Evolutionary conservation across 2,329 filamentous ascomycete species (phyloP).

Genomic region (Monosporascus sp.): DNA sequence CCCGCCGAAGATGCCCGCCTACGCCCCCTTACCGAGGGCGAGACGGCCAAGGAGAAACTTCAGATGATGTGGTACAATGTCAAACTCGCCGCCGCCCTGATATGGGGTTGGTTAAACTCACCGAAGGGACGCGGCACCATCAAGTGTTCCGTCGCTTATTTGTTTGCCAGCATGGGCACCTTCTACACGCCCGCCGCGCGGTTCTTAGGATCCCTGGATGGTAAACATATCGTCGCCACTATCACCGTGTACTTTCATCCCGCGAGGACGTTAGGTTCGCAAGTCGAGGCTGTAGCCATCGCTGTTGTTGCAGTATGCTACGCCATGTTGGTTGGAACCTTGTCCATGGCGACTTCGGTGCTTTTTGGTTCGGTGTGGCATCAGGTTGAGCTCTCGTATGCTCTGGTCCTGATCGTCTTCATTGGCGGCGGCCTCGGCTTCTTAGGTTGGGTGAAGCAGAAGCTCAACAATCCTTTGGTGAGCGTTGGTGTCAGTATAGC

Average conservation of each 20-base stretch:
- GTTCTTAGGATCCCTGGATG: constrained; percentile 77
- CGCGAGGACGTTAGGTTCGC: constrained; percentile 77
- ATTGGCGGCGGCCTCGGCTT: constrained; percentile 83
- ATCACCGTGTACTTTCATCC: constrained; percentile 95
- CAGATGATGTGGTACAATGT: constrained; percentile 32
- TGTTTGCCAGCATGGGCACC: constrained; percentile 80
- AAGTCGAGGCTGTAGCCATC: constrained; percentile 78
- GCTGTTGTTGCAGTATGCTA: constrained; percentile 76
- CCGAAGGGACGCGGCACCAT: constrained; percentile 74
- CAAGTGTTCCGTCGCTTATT: constrained; percentile 87
- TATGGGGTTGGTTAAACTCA: constrained; percentile 61
- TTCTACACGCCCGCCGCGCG: constrained; percentile 69
- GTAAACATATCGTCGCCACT: constrained; percentile 90
- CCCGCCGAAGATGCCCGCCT: constrained; percentile 27
- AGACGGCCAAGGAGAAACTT: constrained; percentile 31
- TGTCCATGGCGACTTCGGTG: constrained; percentile 85
- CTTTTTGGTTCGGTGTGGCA: constrained; percentile 66
- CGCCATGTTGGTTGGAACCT: constrained; percentile 66
- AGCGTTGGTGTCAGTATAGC: constrained; percentile 82
- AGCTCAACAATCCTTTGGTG: constrained; percentile 70
- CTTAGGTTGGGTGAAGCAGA: constrained; percentile 82
- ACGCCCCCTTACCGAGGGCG: constrained; percentile 29
- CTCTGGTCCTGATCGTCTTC: constrained; percentile 74
- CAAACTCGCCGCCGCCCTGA: constrained; percentile 30
- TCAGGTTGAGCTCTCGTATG: constrained; percentile 67